Conservation (phyloP, 768 basidiomycete species). For the Termitomyces heimii region DNA sequence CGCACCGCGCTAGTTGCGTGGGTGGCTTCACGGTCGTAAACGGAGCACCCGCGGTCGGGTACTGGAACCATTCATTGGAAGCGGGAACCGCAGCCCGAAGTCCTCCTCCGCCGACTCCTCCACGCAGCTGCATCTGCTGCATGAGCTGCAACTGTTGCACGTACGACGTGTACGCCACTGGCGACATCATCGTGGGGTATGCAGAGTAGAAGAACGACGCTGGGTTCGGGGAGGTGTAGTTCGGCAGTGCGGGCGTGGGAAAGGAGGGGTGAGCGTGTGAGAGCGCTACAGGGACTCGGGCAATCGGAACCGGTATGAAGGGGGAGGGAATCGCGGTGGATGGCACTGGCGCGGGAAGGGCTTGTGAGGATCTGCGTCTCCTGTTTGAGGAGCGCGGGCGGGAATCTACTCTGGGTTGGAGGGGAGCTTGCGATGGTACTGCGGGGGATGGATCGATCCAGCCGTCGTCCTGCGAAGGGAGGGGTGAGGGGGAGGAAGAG, state of each 20-base stretch:
- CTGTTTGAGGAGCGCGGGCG: slow-evolving; percentile 11
- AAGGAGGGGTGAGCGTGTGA: slow-evolving; percentile 6
- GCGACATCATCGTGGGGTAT: slow-evolving; percentile 13
- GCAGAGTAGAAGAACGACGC: slow-evolving; percentile 14
- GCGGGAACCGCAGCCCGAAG: slow-evolving; percentile 1
- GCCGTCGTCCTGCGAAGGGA: slow-evolving; percentile 24
- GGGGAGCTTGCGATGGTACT: not conserved
- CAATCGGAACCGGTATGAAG: slow-evolving; percentile 6
- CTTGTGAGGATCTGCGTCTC: slow-evolving; percentile 16
- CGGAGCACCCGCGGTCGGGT: slow-evolving; percentile 2
- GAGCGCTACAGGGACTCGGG: slow-evolving; percentile 2
- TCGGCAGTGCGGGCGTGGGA: slow-evolving; percentile 1
- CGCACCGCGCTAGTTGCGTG: slow-evolving; percentile 5
- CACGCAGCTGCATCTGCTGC: slow-evolving; percentile 17
- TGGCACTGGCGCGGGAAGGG: not conserved
- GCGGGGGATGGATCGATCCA: slow-evolving; percentile 30
- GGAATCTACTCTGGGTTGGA: slow-evolving; percentile 9
- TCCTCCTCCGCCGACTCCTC: not conserved
- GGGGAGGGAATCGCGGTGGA: not conserved
- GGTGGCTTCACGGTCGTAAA: slow-evolving; percentile 5
- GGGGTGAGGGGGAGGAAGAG: slow-evolving; percentile 20
- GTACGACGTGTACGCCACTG: slow-evolving; percentile 17
- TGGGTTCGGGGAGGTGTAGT: slow-evolving; percentile 5
- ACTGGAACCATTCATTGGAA: slow-evolving; percentile 12
- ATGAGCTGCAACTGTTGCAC: slow-evolving; percentile 16